A percentile compares a stretch with the other conserved stretches of the same genome.
Conservation (phyloP, 2,329 filamentous ascomycete genomes). For the Aspergillus melleus region DNA sequence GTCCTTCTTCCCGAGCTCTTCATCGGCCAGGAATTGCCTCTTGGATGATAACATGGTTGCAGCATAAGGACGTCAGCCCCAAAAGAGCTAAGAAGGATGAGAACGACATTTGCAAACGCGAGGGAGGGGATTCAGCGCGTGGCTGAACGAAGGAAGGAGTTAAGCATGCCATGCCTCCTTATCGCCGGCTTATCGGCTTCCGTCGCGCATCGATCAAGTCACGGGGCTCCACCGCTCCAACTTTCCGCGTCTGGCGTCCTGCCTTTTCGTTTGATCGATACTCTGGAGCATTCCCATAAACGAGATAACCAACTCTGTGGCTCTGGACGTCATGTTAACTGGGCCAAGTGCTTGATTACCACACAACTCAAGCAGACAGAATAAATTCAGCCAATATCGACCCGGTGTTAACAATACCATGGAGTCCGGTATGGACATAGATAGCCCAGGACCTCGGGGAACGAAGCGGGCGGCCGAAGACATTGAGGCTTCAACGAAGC, state of each 20-base stretch:
- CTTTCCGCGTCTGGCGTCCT: not conserved
- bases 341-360: not conserved
- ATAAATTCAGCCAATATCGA: not conserved
- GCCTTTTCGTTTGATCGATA: not conserved
- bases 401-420: not conserved
- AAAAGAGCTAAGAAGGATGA: constrained; percentile 18
- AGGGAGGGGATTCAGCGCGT: not conserved
- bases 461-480: constrained; percentile 54
- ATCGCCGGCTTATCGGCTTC: constrained; percentile 3
- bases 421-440: constrained; percentile 44
- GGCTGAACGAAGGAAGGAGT: not conserved
- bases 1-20: constrained; percentile 66
- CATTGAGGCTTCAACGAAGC: constrained; percentile 37
- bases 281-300: not conserved
- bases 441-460: constrained; percentile 38
- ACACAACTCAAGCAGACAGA: not conserved
- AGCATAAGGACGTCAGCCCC: constrained; percentile 21
- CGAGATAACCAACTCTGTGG: not conserved
- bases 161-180: not conserved
- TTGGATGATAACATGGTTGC: constrained; percentile 41
- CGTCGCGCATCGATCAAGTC: not conserved
- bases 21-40: constrained; percentile 53
- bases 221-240: not conserved
- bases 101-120: constrained; percentile 11
- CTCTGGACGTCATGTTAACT: not conserved